Evolutionary conservation across 23 red algal genomes (phyloP).

Genomic region (Gracilaria gracilis): DNA sequence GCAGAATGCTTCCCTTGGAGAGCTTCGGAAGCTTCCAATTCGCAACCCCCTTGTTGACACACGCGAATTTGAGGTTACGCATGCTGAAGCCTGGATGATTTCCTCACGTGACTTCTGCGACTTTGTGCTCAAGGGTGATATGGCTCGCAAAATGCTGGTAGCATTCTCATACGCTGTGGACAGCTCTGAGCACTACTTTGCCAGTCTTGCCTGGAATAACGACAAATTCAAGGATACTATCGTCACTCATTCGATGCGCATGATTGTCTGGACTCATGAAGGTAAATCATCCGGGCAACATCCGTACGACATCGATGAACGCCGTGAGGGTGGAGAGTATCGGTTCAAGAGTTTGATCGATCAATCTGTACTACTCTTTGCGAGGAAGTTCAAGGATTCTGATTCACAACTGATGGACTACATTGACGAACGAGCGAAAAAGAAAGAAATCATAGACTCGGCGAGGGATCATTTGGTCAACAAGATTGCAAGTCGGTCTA

Average conservation of each 20-base stretch:
- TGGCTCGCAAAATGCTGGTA: conserved; percentile 75
- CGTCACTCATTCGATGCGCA: conserved; percentile 74
- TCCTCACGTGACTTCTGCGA: conserved; percentile 72
- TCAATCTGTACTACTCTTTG: conserved; percentile 52
- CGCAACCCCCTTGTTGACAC: conserved; percentile 68
- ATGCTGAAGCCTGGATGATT: conserved; percentile 92
- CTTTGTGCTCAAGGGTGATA: conserved; percentile 59
- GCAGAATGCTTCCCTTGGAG: conserved; percentile 9
- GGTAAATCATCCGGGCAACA: conserved; percentile 76
- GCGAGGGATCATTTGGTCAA: not conserved
- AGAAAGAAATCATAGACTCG: not conserved
- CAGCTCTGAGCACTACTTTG: conserved; percentile 87
- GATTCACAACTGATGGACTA: conserved; percentile 78
- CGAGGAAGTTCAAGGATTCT: conserved; percentile 76
- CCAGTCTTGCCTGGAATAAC: conserved; percentile 73
- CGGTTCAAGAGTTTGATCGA: conserved; percentile 21
- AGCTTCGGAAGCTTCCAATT: conserved; percentile 20
- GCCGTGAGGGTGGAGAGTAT: conserved; percentile 15
- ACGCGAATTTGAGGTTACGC: conserved; percentile 70
- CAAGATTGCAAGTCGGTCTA: conserved; percentile 7
- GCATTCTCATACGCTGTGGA: conserved; percentile 79
- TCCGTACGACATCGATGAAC: conserved; percentile 79
- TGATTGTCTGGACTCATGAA: conserved; percentile 77
- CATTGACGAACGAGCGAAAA: conserved; percentile 62
- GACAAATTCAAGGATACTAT: conserved; percentile 58